These are phyloP conservation scores for Geotrichum siamense DNA, from an alignment of 1,139 yeast species.

Conservation along the genomic window DNA sequence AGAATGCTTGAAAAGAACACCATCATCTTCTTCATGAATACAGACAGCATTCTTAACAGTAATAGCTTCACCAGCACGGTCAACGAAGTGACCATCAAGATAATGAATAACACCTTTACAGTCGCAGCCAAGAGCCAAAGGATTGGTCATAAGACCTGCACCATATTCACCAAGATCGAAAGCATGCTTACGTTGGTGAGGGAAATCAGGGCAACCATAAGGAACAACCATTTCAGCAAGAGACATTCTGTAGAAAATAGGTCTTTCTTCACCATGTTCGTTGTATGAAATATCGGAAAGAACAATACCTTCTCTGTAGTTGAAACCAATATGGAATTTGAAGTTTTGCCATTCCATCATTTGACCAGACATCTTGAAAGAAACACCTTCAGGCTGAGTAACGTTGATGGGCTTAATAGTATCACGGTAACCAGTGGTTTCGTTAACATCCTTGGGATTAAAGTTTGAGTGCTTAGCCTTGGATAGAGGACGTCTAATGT, in stretches of 20 bases:
- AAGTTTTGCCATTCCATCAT: conserved; percentile 72
- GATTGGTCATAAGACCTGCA: conserved; percentile 79
- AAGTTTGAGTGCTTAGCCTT: conserved; percentile 61
- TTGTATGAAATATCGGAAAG: conserved; percentile 64
- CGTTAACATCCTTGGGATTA: conserved; percentile 47
- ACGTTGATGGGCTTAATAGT: conserved; percentile 58
- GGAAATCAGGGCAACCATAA: conserved; percentile 70
- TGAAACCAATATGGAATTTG: conserved; percentile 71
- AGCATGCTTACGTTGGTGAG: conserved; percentile 80
- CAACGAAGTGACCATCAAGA: conserved; percentile 65
- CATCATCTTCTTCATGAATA: conserved; percentile 81
- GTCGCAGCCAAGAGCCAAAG: conserved; percentile 71
- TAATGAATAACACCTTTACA: conserved; percentile 81
- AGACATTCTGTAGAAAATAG: conserved; percentile 71
- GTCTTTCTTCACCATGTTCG: conserved; percentile 64
- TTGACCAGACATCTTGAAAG: conserved; percentile 62
- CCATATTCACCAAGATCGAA: conserved; percentile 84
- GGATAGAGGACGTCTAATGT: conserved; percentile 64
- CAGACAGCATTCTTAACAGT: conserved; percentile 72
- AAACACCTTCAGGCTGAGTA: conserved; percentile 76
- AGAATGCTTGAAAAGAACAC: conserved; percentile 69
- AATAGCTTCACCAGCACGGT: conserved; percentile 58
- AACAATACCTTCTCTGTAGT: conserved; percentile 79
- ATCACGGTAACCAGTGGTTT: conserved; percentile 46
- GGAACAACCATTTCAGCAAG: conserved; percentile 81